phyloP scores from a whole-genome alignment of 2,329 filamentous ascomycete genomes.

The Penicillium verrucosum region DNA sequence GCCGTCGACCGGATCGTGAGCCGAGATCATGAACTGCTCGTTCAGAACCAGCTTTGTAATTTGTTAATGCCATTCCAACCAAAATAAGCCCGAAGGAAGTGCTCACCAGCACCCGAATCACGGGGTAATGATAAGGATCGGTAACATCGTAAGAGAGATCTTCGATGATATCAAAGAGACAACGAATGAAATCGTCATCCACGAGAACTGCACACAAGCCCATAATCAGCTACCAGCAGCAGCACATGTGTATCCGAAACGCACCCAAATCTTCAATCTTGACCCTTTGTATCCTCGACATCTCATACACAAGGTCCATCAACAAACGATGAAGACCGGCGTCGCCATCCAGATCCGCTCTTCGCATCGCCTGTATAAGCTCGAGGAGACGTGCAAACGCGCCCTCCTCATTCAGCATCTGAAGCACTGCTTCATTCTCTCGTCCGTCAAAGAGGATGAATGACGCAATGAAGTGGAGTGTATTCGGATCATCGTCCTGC shows the following conservation, averaged over 20 bases:
- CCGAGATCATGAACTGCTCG: constrained; percentile 91
- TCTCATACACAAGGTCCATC: constrained; percentile 90
- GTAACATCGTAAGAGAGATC: constrained; percentile 78
- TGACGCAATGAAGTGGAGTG: constrained; percentile 77
- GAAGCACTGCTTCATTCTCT: constrained; percentile 71
- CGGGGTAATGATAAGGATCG: constrained; percentile 93
- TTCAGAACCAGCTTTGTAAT: constrained; percentile 76
- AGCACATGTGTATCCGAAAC: constrained; percentile 31
- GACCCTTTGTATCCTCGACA: constrained; percentile 86
- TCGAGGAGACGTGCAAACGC: constrained; percentile 82
- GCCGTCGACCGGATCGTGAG: constrained; percentile 52
- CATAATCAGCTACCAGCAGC: constrained; percentile 6
- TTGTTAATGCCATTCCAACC: neutral
- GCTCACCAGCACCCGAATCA: constrained; percentile 85
- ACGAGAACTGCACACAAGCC: constrained; percentile 48
- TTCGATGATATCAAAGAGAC: constrained; percentile 85
- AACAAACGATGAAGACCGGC: constrained; percentile 73
- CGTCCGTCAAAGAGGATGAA: constrained; percentile 86
- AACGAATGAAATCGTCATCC: constrained; percentile 75
- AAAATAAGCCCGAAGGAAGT: neutral
- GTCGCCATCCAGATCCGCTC: constrained; percentile 47
- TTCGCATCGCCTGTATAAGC: constrained; percentile 64
- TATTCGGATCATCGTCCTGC: constrained; percentile 75
- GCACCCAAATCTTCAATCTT: constrained; percentile 71
- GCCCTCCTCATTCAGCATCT: constrained; percentile 81